A percentile compares a stretch with the other conserved stretches of the same genome.
These are phyloP conservation scores for Neonectria punicea DNA, from an alignment of 2,329 filamentous ascomycete species.

Conservation along the genomic window DNA sequence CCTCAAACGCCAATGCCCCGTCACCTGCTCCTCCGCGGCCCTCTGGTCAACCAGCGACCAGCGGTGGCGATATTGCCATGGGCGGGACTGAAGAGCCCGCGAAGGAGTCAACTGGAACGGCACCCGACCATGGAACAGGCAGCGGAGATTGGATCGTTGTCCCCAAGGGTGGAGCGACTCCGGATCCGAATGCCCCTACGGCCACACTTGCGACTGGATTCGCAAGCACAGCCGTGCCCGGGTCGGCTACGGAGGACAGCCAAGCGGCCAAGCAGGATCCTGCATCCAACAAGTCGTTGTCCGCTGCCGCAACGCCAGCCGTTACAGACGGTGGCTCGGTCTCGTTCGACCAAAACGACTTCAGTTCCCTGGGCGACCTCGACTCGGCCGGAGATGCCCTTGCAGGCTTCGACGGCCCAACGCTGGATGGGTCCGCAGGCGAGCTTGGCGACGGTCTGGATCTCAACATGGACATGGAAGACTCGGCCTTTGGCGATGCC, in stretches of 20 bases:
- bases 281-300: conserved; percentile 30
- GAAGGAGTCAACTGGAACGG: conserved; percentile 51
- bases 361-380: conserved; percentile 71
- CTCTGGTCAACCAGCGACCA: conserved; percentile 30
- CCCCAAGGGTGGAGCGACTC: conserved; percentile 67
- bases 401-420: conserved; percentile 71
- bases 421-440: conserved; percentile 56
- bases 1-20: conserved; percentile 58
- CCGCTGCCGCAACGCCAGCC: conserved; percentile 38
- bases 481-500: conserved; percentile 85
- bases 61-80: conserved; percentile 58
- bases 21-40: conserved; percentile 54
- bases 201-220: conserved; percentile 24
- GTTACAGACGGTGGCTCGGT: conserved; percentile 55
- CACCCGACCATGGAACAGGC: conserved; percentile 61
- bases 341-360: conserved; percentile 67
- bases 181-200: conserved; percentile 46
- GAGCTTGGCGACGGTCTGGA: conserved; percentile 67
- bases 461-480: conserved; percentile 75
- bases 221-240: conserved; percentile 42
- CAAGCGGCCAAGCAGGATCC: conserved; percentile 36
- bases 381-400: conserved; percentile 79
- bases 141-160: conserved; percentile 81
- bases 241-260: conserved; percentile 40
- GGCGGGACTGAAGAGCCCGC: conserved; percentile 59